A percentile compares a stretch with the other conserved stretches of the same genome.
These are phyloP conservation scores for Borealophlyctis nickersoniae DNA, from an alignment of 192 early-diverging fungal species.

Conservation along the genomic window DNA sequence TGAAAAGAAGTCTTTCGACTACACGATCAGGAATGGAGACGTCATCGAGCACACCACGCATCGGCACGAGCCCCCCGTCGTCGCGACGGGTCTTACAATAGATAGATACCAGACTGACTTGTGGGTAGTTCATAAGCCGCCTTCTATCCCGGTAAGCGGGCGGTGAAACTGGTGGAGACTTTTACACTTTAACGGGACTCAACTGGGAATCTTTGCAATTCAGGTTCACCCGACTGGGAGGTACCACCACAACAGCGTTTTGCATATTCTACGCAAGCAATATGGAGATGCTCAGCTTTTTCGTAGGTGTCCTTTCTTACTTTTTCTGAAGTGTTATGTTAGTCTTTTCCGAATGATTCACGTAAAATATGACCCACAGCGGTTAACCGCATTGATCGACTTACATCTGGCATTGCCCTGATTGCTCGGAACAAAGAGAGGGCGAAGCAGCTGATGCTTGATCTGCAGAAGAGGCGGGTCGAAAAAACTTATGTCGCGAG, in stretches of 20 bases:
- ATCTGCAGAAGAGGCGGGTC: conserved; percentile 66
- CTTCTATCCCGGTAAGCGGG: conserved; percentile 71
- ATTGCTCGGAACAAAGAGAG: conserved; percentile 56
- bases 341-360: background rate
- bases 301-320: conserved; percentile 24
- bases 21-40: conserved; percentile 74
- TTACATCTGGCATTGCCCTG: conserved; percentile 90
- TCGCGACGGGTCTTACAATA: conserved; percentile 58
- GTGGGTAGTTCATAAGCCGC: conserved; percentile 86
- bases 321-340: background rate
- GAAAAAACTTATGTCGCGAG: conserved; percentile 86
- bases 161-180: background rate
- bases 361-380: conserved; percentile 39
- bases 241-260: conserved; percentile 80
- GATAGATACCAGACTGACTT: conserved; percentile 58
- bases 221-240: conserved; percentile 74
- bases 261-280: conserved; percentile 32
- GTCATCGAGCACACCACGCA: conserved; percentile 80
- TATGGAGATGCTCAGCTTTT: conserved; percentile 24
- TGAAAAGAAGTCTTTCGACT: conserved; percentile 48
- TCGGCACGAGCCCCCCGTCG: conserved; percentile 92
- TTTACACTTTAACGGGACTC: too few relatives aligned
- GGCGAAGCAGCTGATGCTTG: conserved; percentile 60
- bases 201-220: background rate
- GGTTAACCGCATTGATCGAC: conserved; percentile 87